Percentiles rank a stretch among this genome's conserved stretches.
These are phyloP conservation scores for Nannochloropsis oceanica DNA, from an alignment of 108 stramenopile genomes.

Conservation along the genomic window DNA sequence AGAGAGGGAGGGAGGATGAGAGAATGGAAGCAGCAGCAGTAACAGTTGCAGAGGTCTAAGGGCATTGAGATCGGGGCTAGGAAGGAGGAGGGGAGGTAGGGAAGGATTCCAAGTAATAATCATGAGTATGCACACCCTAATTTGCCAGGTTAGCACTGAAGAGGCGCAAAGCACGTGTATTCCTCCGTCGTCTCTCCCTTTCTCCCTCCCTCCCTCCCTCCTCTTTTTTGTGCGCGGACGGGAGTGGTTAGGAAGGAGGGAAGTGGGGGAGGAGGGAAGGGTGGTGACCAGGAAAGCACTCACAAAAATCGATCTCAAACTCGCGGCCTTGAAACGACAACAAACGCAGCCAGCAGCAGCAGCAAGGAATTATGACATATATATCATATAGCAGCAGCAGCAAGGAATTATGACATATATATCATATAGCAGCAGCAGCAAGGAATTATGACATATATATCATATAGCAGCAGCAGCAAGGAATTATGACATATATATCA, in stretches of 20 bases:
- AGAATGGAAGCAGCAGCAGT: too few relatives aligned
- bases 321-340: neutral
- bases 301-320: neutral
- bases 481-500: too few relatives aligned
- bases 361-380: neutral
- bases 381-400: neutral
- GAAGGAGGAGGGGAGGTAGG: neutral
- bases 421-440: neutral
- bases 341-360: neutral
- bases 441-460: neutral
- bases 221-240: neutral
- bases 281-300: neutral
- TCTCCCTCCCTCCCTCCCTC: neutral
- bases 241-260: neutral
- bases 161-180: neutral
- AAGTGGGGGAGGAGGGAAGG: neutral
- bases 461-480: neutral
- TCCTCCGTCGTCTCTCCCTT: neutral
- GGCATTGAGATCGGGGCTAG: neutral
- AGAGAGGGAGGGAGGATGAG: too few relatives aligned
- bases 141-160: neutral
- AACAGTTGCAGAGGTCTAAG: too few relatives aligned
- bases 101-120: neutral
- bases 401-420: neutral
- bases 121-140: neutral